phyloP scores from a whole-genome alignment of 1,284 basidiomycete genomes.

The Kalmanozyma brasiliensis region DNA sequence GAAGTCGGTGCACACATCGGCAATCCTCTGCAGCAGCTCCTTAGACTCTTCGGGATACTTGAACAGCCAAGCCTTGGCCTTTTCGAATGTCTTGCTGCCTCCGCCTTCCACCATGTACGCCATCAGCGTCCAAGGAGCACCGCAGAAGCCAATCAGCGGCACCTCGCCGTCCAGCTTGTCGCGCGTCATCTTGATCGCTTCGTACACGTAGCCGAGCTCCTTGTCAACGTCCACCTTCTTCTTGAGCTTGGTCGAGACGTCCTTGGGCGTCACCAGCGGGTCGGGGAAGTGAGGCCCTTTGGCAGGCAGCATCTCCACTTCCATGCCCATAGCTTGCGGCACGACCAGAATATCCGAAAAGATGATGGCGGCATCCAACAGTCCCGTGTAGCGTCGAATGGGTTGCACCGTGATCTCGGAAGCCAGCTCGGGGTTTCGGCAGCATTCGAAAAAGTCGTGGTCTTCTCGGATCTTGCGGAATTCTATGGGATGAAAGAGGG shows the following conservation, averaged over 20 bases:
- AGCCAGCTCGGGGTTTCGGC: conserved; percentile 63
- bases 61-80: conserved; percentile 67
- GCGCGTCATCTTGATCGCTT: conserved; percentile 63
- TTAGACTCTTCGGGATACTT: conserved; percentile 64
- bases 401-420: conserved; percentile 67
- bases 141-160: conserved; percentile 67
- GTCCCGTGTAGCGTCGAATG: conserved; percentile 62
- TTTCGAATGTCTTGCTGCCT: conserved; percentile 65
- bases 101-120: conserved; percentile 68
- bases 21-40: conserved; percentile 62
- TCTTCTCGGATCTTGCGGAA: conserved; percentile 65
- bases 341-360: conserved; percentile 67
- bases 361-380: conserved; percentile 67
- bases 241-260: conserved; percentile 54
- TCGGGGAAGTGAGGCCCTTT: conserved; percentile 66
- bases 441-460: conserved; percentile 68
- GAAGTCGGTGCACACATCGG: conserved; percentile 65
- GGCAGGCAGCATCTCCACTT: conserved; percentile 65
- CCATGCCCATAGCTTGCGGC: conserved; percentile 68
- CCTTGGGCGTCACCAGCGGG: conserved; percentile 61
- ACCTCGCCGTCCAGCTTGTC: conserved; percentile 64
- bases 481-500: conserved; percentile 35
- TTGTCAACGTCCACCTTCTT: conserved; percentile 67
- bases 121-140: conserved; percentile 68
- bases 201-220: conserved; percentile 67